These are phyloP conservation scores for Psophocarpus tetragonolobus DNA, from an alignment of 306 rosid genomes.

Conservation along the genomic window DNA sequence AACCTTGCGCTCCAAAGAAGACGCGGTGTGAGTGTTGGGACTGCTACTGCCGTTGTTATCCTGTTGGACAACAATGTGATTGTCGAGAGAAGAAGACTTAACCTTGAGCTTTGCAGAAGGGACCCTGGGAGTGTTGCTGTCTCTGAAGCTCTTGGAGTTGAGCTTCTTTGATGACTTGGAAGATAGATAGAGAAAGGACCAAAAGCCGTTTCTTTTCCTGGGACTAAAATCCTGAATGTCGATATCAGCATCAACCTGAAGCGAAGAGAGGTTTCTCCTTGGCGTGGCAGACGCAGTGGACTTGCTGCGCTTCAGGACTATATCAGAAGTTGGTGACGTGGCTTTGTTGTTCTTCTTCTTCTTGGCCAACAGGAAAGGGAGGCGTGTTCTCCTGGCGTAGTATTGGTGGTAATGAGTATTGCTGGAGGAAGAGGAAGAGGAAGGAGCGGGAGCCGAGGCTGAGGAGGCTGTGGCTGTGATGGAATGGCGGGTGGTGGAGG, in stretches of 20 bases:
- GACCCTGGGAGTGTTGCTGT: constrained; percentile 15
- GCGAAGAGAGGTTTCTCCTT: constrained; percentile 42
- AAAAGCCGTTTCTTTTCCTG: constrained; percentile 70
- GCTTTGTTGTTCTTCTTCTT: constrained; percentile 67
- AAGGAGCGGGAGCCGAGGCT: background rate
- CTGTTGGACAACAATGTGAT: constrained; percentile 42
- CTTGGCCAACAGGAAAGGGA: constrained; percentile 67
- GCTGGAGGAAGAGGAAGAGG: constrained; percentile 39
- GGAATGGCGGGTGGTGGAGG: constrained; percentile 15
- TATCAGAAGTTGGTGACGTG: constrained; percentile 21
- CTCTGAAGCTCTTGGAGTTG: constrained; percentile 40
- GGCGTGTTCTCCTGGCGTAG: constrained; percentile 49
- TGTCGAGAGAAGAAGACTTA: constrained; percentile 35
- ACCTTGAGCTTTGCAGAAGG: constrained; percentile 28
- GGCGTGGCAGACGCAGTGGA: constrained; percentile 84
- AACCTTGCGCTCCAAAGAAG: constrained; percentile 84
- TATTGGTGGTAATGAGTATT: constrained; percentile 28
- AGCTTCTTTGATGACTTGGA: constrained; percentile 35
- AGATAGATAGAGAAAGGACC: constrained; percentile 84
- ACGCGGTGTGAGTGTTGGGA: constrained; percentile 46
- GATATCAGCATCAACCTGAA: constrained; percentile 21
- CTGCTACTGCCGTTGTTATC: constrained; percentile 35
- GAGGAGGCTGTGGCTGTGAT: background rate
- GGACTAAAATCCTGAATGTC: constrained; percentile 47
- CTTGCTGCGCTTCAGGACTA: constrained; percentile 75